Conservation (phyloP, 1,284 basidiomycete species). For the Sphagnurus paluster region DNA sequence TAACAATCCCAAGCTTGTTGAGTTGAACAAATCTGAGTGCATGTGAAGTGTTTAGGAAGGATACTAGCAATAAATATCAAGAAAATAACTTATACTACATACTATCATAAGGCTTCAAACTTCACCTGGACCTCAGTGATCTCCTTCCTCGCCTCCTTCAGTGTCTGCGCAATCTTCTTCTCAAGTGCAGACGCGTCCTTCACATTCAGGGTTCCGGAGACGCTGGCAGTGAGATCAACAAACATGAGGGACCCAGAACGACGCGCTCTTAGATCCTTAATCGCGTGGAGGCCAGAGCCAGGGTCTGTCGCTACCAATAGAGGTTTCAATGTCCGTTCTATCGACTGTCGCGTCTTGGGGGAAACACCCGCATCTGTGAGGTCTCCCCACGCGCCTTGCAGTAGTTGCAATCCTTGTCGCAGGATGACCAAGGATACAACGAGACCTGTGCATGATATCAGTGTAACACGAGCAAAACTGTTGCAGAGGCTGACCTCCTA, state of each 20-base stretch:
- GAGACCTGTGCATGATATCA: constrained; percentile 50
- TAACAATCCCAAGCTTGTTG: too few relatives aligned
- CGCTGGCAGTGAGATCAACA: constrained; percentile 73
- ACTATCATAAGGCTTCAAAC: constrained; percentile 46
- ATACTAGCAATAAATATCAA: too few relatives aligned
- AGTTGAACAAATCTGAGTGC: too few relatives aligned
- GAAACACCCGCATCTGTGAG: constrained; percentile 86
- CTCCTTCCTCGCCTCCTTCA: constrained; percentile 68
- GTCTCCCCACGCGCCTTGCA: constrained; percentile 77
- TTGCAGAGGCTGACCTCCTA: constrained; percentile 68
- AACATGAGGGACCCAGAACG: constrained; percentile 75
- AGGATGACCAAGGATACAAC: constrained; percentile 90
- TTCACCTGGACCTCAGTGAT: constrained; percentile 80
- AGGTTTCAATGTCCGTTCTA: constrained; percentile 56
- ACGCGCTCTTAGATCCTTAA: constrained; percentile 73
- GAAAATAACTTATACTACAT: not conserved
- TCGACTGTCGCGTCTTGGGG: constrained; percentile 47
- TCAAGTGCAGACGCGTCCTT: constrained; percentile 61
- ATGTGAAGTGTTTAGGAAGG: too few relatives aligned
- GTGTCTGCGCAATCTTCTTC: constrained; percentile 54
- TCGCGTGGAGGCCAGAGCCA: constrained; percentile 42
- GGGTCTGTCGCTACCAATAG: constrained; percentile 38
- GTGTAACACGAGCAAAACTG: constrained; percentile 8
- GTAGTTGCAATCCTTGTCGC: constrained; percentile 76
- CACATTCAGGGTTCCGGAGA: constrained; percentile 62